These are phyloP conservation scores for Colletotrichum sp. DNA, from an alignment of 2,329 filamentous ascomycete species.

Conservation along the genomic window DNA sequence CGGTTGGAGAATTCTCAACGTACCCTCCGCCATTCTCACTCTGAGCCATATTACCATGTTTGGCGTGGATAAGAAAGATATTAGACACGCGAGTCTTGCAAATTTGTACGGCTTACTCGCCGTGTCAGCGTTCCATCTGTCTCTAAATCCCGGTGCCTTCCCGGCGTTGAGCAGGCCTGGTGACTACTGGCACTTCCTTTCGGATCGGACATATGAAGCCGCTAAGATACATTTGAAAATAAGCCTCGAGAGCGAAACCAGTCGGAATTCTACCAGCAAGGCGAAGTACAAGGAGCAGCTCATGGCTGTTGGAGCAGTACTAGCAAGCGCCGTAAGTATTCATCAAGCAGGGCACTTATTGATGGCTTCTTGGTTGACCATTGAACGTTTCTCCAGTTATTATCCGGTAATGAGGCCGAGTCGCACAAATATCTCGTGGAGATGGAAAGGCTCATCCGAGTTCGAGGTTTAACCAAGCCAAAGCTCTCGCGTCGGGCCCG, in stretches of 20 bases:
- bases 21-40: background rate
- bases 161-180: background rate
- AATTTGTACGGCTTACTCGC: background rate
- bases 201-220: background rate
- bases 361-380: too few relatives aligned
- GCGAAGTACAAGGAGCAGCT: slow-evolving; percentile 2
- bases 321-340: background rate
- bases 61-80: background rate
- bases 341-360: background rate
- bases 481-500: background rate
- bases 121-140: background rate
- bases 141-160: background rate
- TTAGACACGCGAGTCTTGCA: background rate
- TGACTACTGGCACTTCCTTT: background rate
- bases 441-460: background rate
- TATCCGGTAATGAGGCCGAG: background rate
- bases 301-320: background rate
- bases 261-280: background rate
- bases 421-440: background rate
- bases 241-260: background rate
- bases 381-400: background rate
- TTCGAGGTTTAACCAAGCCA: background rate
- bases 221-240: background rate
- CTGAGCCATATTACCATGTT: background rate
- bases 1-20: background rate